These are phyloP conservation scores for Nyssa sinensis DNA, from an alignment of 148 eudicot genomes.

Conservation along the genomic window DNA sequence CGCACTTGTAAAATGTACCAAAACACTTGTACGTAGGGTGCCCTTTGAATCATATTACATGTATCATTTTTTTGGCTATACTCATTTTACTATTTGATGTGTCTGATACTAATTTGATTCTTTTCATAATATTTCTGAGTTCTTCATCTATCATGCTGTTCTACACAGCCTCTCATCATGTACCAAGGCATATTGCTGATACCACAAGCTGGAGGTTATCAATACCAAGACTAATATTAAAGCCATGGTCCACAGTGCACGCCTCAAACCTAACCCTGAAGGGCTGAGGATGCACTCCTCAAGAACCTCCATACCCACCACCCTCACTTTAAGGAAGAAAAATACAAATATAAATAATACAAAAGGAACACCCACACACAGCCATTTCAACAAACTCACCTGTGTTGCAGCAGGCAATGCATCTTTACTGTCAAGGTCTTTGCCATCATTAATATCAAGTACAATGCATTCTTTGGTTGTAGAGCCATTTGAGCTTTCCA, in stretches of 20 bases:
- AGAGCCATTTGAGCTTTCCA: slow-evolving; percentile 25
- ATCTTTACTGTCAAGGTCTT: slow-evolving; percentile 14
- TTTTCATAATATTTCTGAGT: background rate
- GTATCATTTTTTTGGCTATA: too few species aligned
- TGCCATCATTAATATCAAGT: slow-evolving; percentile 7
- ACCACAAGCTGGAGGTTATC: background rate
- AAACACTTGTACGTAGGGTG: too few species aligned
- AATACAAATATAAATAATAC: background rate
- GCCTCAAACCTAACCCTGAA: background rate
- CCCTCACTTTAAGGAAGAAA: too few species aligned
- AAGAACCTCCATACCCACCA: background rate
- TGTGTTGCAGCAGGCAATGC: slow-evolving; percentile 19
- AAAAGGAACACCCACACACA: background rate
- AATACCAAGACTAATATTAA: background rate
- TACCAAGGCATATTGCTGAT: background rate
- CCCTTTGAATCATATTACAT: background rate
- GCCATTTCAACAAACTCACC: slow-evolving; percentile 27
- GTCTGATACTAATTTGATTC: background rate
- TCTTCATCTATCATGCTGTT: background rate
- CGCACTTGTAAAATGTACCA: too few species aligned
- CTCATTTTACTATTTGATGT: background rate
- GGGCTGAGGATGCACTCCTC: background rate
- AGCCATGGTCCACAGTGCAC: background rate
- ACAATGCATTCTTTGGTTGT: slow-evolving; percentile 12
- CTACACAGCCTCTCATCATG: background rate